Base-by-base conservation (phyloP, 139 green algal genomes). In the Medakamo hakoo region DNA sequence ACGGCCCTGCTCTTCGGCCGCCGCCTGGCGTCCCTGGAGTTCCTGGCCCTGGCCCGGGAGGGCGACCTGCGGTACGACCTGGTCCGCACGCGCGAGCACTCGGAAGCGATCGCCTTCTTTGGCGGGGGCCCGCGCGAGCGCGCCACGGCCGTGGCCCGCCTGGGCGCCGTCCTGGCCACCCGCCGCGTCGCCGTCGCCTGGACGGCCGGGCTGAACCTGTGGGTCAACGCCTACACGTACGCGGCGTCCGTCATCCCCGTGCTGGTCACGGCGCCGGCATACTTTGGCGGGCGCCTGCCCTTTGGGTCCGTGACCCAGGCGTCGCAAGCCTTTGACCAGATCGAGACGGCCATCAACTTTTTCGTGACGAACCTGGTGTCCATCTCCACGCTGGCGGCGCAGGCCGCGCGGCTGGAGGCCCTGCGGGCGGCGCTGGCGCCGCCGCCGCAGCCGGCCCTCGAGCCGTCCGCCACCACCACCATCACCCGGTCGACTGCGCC, bases 91-190 rank as follows among this genome's bases (percentile, higher is more conserved):
- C 66, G 88, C 5, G 84, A 91, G 73, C 78, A 91, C 65, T 86
- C 88, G 9, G 90, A 97, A 77, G 82, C 72, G 20, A 88, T 97
- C 49, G 90, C 90, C 0, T 96, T 97, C 65, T 97, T 94, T 69
- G 55, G 67, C 4, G 89, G 87, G 27, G 86, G 85, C 57, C 55
- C 25, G 25, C 59, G 69, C 4, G 85, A 92, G 71, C 27, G 60
- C 25, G 67, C 52, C 21, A 63, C 60, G 25, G 70, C 72, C 2
- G 27, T 3, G 0, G 30, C 49, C 3, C 56, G 69, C 18, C 69
- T 84, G 57, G 49, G 55, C 2, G 24, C 23, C 5, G 62, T 79
- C 27, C 27, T 84, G 2, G 24, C 25, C 49, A 73, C 61, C 21
- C 21, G 24, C 20, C 61, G 65, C 14, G 59, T 77, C 30, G 58